A percentile compares a stretch with the other conserved stretches of the same genome.
Evolutionary conservation across 179 eudicot genomes (phyloP).

Genomic region (Amaranthus tricolor): DNA sequence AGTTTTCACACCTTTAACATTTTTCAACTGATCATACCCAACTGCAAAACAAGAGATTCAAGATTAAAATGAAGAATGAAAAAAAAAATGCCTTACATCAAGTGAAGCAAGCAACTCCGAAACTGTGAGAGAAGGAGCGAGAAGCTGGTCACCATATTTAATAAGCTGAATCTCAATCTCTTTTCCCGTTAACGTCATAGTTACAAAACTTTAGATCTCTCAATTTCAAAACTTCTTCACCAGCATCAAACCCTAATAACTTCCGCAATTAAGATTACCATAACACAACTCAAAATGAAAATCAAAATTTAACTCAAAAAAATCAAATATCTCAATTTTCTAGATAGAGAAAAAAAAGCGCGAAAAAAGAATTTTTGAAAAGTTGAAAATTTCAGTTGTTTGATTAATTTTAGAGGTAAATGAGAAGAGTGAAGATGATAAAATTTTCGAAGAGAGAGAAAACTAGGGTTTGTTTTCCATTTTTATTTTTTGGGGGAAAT

Average conservation of each 20-base stretch:
- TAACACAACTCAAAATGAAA: neutral
- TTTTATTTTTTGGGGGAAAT: constrained; percentile 17
- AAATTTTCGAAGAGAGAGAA: constrained; percentile 13
- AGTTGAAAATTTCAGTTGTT: neutral
- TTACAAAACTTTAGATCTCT: constrained; percentile 18
- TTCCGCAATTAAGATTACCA: neutral
- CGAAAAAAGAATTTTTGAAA: neutral
- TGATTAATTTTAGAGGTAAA: neutral
- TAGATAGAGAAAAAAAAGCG: neutral
- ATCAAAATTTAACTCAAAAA: neutral
- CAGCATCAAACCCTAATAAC: constrained; percentile 26
- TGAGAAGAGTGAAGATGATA: neutral
- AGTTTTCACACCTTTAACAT: no score
- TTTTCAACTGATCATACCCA: no score
- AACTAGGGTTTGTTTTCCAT: constrained; percentile 30
- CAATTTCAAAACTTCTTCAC: constrained; percentile 17
- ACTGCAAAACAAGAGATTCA: neutral
- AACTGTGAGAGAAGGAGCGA: constrained; percentile 41
- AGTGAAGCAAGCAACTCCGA: constrained; percentile 57
- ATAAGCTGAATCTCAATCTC: constrained; percentile 52
- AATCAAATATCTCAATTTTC: no score
- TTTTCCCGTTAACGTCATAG: constrained; percentile 34
- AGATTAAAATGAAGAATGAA: neutral
- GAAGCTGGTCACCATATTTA: constrained; percentile 54
- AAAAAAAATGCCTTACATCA: constrained; percentile 41